Conservation (phyloP, 1,284 basidiomycete genomes). For the Laetiporus sulphureus region DNA sequence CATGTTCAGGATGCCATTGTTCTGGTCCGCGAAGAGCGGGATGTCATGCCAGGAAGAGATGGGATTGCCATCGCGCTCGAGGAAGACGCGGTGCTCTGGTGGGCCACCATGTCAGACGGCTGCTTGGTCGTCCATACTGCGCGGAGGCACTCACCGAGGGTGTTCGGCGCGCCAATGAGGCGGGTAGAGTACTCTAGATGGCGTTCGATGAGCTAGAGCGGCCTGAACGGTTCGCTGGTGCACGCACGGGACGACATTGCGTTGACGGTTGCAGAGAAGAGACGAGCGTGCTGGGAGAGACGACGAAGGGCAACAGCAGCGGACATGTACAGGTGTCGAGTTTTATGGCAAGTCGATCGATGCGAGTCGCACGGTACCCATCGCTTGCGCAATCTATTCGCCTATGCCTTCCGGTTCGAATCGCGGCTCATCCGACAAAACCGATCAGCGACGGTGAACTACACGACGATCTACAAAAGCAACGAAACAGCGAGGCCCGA, state of each 20-base stretch:
- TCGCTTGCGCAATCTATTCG: background rate
- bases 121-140: background rate
- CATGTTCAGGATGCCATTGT: slow-evolving; percentile 95
- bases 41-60: slow-evolving; percentile 95
- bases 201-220: slow-evolving; percentile 13
- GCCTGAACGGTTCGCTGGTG: slow-evolving; percentile 8
- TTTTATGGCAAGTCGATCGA: slow-evolving; percentile 7
- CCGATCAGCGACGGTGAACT: too few species aligned
- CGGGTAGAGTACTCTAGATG: slow-evolving; percentile 64
- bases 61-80: slow-evolving; percentile 84
- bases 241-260: slow-evolving; percentile 55
- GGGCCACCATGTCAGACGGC: slow-evolving; percentile 3
- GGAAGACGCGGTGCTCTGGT: slow-evolving; percentile 89
- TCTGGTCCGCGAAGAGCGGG: slow-evolving; percentile 92
- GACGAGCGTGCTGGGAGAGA: slow-evolving; percentile 53
- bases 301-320: slow-evolving; percentile 31
- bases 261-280: slow-evolving; percentile 39
- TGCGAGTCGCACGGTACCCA: slow-evolving; percentile 1
- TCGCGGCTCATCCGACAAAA: too few species aligned
- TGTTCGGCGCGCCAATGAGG: slow-evolving; percentile 85
- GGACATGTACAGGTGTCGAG: slow-evolving; percentile 18
- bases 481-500: too few species aligned
- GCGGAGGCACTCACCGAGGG: slow-evolving; percentile 61
- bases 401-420: too few species aligned
- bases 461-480: too few species aligned